A percentile compares a stretch with the other conserved stretches of the same genome.
Conservation (phyloP, 768 basidiomycete genomes). For the Podaxis mareebaensis region DNA sequence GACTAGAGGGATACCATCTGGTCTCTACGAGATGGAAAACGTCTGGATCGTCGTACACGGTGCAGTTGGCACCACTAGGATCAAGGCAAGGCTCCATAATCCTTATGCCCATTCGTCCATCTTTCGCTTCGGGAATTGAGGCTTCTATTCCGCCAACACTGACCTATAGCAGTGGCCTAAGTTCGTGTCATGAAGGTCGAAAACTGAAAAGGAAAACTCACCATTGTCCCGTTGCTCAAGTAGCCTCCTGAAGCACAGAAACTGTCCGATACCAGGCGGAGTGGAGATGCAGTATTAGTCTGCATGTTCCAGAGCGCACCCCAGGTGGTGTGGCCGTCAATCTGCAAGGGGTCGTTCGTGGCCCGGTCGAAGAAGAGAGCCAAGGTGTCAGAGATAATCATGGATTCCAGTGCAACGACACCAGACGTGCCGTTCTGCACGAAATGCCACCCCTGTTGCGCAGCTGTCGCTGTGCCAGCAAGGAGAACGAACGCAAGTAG, state of each 20-base stretch:
- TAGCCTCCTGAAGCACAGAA: slow-evolving; percentile 46
- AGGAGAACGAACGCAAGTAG: background rate
- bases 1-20: slow-evolving; percentile 44
- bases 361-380: slow-evolving; percentile 31
- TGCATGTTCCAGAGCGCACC: slow-evolving; percentile 42
- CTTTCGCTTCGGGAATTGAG: slow-evolving; percentile 25
- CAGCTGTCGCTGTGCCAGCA: slow-evolving; percentile 3
- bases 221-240: slow-evolving; percentile 42
- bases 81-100: slow-evolving; percentile 40
- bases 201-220: slow-evolving; percentile 16
- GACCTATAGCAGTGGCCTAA: slow-evolving; percentile 19
- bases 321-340: slow-evolving; percentile 47
- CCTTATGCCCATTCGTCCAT: slow-evolving; percentile 38
- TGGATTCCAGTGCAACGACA: slow-evolving; percentile 29
- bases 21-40: slow-evolving; percentile 34
- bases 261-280: slow-evolving; percentile 36
- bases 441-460: slow-evolving; percentile 26
- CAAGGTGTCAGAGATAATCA: slow-evolving; percentile 30
- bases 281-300: slow-evolving; percentile 35
- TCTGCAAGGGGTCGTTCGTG: slow-evolving; percentile 38
- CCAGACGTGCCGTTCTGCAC: slow-evolving; percentile 31
- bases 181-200: background rate
- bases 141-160: slow-evolving; percentile 32
- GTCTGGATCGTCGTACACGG: slow-evolving; percentile 35
- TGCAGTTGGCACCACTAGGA: slow-evolving; percentile 29